Base-by-base conservation (phyloP, 176 grass and related monocot genomes). In the Microstegium vimineum region DNA sequence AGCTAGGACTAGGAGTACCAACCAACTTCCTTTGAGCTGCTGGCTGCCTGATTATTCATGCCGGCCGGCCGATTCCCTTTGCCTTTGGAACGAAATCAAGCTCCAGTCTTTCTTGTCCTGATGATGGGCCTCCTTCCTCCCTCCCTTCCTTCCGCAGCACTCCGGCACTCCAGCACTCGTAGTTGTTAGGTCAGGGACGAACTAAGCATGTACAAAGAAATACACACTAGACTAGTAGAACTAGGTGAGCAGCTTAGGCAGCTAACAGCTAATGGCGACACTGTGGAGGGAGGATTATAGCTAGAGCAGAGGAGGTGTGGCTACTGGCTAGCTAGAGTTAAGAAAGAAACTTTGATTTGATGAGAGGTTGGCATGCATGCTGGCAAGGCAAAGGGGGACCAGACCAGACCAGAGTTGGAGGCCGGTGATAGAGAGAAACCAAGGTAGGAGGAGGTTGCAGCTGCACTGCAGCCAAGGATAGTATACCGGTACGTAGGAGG, bases 251-350 rank as follows among this genome's bases (percentile, higher is more conserved):
- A 62, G 18, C 54, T 73, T 28, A 65, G 76, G 61, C 30, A 78
- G 36, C 26, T n/a, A n/a, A n/a, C 43, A 22, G 74, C 76, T 67
- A 73, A 73, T 46, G 38, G 73, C 8, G 64, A 13, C 62, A 11
- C 62, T 35, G 52, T 62, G 65, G 75, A 40, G 75, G 65, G 75
- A 40, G 75, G 57, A 85, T 78, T 71, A 49, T 22, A 36, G 27
- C 4, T 60, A 74, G 18, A 77, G 38, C 26, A 61, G 74, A 78
- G 42, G 37, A 66, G 28, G 17, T 79, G 28, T 66, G 65, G 77
- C 61, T 79, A 6, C 5, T 32, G n/a, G 23, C 31, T 18, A 20
- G 32, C 13, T 26, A 63, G 26, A 85, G 64, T 78, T 78, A 78
- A 62, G 54, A 51, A 78, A 62, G 54, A 51, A 64, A 40, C 25